Conservation (phyloP, 2,329 filamentous ascomycete genomes). For the Cytospora chrysosperma region DNA sequence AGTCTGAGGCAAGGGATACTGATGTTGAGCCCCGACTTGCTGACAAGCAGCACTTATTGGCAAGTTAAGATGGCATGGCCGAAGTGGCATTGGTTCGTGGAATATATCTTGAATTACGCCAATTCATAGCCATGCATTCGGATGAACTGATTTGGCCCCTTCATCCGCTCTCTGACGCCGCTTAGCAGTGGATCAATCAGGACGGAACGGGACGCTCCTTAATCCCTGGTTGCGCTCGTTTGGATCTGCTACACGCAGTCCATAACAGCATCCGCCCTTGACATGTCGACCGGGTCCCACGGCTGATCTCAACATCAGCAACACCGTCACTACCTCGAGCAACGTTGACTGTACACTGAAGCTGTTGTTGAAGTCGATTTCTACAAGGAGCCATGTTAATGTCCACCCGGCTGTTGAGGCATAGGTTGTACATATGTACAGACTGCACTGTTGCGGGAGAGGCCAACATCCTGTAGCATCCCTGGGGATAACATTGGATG, state of each 20-base stretch:
- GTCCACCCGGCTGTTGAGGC: not conserved
- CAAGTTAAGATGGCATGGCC: too few relatives aligned
- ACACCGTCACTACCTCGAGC: conserved; percentile 3
- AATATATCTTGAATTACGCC: too few relatives aligned
- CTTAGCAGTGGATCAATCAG: not conserved
- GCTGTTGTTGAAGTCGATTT: conserved; percentile 27
- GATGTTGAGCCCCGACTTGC: too few relatives aligned
- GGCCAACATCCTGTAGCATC: not conserved
- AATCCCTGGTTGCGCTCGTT: conserved; percentile 15
- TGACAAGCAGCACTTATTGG: too few relatives aligned
- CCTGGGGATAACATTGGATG: not conserved
- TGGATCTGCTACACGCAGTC: conserved; percentile 1
- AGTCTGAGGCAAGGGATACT: too few relatives aligned
- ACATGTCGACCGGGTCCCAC: not conserved
- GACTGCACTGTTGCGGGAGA: not conserved
- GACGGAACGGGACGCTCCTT: not conserved
- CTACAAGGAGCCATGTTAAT: conserved; percentile 36
- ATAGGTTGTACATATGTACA: not conserved
- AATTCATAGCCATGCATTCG: too few relatives aligned
- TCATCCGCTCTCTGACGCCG: not conserved
- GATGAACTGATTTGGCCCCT: too few relatives aligned
- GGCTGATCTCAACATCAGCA: conserved; percentile 13
- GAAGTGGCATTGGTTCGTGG: too few relatives aligned
- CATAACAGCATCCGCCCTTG: not conserved
- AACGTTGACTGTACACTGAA: conserved; percentile 8